Evolutionary conservation across 164 flowering plant genomes (phyloP).

Genomic region (Tetrastigma voinierianum): DNA sequence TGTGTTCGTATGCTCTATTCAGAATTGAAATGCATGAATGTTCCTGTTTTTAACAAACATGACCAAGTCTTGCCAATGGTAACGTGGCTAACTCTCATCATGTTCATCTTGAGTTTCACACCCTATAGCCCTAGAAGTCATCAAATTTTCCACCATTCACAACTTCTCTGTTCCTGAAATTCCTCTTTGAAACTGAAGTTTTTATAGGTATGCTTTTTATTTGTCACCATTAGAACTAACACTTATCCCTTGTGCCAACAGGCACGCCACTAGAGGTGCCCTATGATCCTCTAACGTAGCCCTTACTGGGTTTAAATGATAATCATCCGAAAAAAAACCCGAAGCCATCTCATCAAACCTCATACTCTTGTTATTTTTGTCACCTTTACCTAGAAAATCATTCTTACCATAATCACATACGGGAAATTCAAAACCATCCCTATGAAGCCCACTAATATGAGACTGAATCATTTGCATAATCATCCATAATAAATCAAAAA

Average conservation of each 20-base stretch:
- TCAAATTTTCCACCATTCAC: not conserved
- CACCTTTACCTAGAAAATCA: slow-evolving; percentile 28
- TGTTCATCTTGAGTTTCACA: slow-evolving; percentile 2
- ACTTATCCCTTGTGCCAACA: slow-evolving; percentile 8
- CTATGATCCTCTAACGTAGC: slow-evolving; percentile 61
- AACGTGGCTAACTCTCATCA: no score
- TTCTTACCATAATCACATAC: slow-evolving; percentile 9
- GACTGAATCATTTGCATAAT: no score
- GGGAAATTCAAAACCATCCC: slow-evolving; percentile 10
- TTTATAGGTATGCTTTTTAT: slow-evolving; percentile 3
- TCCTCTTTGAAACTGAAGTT: slow-evolving; percentile 2
- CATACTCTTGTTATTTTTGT: slow-evolving; percentile 53
- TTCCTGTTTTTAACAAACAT: no score
- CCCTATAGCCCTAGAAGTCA: slow-evolving; percentile 9
- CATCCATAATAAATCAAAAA: no score
- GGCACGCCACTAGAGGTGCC: slow-evolving; percentile 5
- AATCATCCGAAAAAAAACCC: slow-evolving; percentile 10
- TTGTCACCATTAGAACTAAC: slow-evolving; percentile 6
- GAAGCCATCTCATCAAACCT: slow-evolving; percentile 39
- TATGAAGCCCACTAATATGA: slow-evolving; percentile 2
- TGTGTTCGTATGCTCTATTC: no score
- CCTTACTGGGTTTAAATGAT: slow-evolving; percentile 6
- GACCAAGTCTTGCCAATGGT: no score
- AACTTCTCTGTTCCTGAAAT: slow-evolving; percentile 1
- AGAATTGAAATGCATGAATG: no score